Base-by-base conservation (phyloP, 441 rosid genomes). In the Pelargonium australe region DNA sequence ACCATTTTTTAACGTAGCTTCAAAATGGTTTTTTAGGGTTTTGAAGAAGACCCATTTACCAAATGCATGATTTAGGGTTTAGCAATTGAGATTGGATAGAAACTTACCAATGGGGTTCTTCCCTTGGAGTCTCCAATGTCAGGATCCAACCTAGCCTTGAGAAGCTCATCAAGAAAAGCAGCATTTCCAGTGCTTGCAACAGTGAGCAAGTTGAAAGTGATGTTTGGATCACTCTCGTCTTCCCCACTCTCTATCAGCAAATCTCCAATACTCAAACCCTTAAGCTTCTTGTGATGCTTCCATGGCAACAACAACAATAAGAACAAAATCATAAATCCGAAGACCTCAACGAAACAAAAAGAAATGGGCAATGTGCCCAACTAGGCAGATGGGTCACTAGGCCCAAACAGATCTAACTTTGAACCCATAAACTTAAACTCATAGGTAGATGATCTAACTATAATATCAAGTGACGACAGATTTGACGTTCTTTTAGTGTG, bases 81-180 rank as follows among this genome's bases (percentile, higher is more conserved):
- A 37, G 8, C 7, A 6, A 37, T 5, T 37, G 14, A 19, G 16
- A 1, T 13, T 51, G 13, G 58, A n/a, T 51, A 49, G 47, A 58
- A 69, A 61, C 55, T n/a, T 83, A 92, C 97, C 92, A 92, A 73
- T 40, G 92, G 89, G 57, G 96, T 86, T 85, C 83, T 86, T 66
- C 98, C 98, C 69, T 81, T 68, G 12, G 81, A 79, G 74, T 90
- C 92, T 40, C 84, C 79, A 43, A 87, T 77, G 65, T 90, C 91
- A 70, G 94, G 95, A 71, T 84, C 87, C 81, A 87, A 71, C 70
- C 78, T 89, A 10, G 89, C 92, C 86, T 72, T 89, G 25, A 93
- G 90, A 77, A 90, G 92, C 78, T 86, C 91, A 49, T 89, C 91
- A 7, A 90, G 90, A 67, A 93, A 89, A 70, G 89, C 91, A 71